Conservation (phyloP, 495 filamentous ascomycete genomes). For the Tuber magnatum region DNA sequence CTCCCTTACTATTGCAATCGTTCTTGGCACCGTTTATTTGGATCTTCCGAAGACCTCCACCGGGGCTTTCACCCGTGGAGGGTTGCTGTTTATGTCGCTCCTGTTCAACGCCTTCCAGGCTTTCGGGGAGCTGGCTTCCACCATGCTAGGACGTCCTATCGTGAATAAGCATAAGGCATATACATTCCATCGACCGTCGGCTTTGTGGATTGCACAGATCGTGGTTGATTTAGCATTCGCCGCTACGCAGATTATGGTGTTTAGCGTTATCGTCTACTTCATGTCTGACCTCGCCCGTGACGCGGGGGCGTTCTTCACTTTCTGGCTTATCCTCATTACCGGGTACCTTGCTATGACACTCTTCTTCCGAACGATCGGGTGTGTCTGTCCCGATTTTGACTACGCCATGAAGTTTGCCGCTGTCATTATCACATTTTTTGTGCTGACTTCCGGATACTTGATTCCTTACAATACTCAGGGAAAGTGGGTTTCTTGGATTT, state of each 20-base stretch:
- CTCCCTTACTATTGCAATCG: constrained; percentile 65
- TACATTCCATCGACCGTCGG: constrained; percentile 69
- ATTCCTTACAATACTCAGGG: constrained; percentile 65
- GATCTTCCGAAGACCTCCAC: constrained; percentile 58
- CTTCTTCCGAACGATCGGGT: constrained; percentile 71
- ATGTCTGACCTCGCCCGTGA: constrained; percentile 61
- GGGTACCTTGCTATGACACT: constrained; percentile 72
- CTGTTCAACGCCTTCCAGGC: constrained; percentile 76
- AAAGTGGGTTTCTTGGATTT: constrained; percentile 74
- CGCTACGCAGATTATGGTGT: constrained; percentile 59
- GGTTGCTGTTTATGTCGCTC: constrained; percentile 65
- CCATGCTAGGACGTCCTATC: constrained; percentile 66
- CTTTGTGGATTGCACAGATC: constrained; percentile 73
- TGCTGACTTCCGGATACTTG: constrained; percentile 71
- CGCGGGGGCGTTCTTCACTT: constrained; percentile 73
- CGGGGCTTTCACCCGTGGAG: constrained; percentile 69
- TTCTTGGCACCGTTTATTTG: constrained; percentile 72
- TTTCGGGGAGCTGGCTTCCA: constrained; percentile 62
- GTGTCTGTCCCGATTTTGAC: constrained; percentile 74
- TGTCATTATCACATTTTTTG: constrained; percentile 67
- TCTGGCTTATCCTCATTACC: constrained; percentile 60
- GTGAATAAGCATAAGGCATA: constrained; percentile 75
- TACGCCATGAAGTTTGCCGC: constrained; percentile 73
- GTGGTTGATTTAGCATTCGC: constrained; percentile 68
- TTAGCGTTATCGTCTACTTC: constrained; percentile 72